Evolutionary conservation across 148 eudicot species (phyloP).

Genomic region (Salicornia ramosissima): DNA sequence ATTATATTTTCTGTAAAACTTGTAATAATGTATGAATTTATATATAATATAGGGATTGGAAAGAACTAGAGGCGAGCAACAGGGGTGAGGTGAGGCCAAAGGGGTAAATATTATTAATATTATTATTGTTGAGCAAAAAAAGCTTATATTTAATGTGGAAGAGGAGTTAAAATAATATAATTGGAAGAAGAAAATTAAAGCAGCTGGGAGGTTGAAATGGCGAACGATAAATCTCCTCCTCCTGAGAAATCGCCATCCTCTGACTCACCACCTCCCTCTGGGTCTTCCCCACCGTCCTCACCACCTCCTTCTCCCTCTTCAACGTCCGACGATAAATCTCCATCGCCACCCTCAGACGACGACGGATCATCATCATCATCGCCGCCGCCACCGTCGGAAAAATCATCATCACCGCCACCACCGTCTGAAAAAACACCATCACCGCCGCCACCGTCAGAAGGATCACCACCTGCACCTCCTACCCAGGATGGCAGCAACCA

Average conservation of each 20-base stretch:
- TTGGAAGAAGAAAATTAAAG: not conserved
- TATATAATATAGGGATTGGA: conserved; percentile 13
- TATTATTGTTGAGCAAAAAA: not conserved
- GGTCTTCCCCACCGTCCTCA: conserved; percentile 21
- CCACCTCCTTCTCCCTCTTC: conserved; percentile 7
- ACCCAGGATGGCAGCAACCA: not conserved
- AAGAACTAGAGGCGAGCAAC: conserved; percentile 20
- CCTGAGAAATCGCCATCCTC: conserved; percentile 14
- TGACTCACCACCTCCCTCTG: conserved; percentile 13
- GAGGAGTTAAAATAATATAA: not conserved
- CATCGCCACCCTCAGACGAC: conserved; percentile 25
- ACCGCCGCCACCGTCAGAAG: not conserved
- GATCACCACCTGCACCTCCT: conserved; percentile 5
- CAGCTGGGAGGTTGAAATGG: conserved; percentile 16
- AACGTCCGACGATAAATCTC: not conserved
- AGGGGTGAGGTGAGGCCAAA: conserved; percentile 27
- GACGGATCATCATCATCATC: not conserved
- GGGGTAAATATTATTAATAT: conserved; percentile 19
- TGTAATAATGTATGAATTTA: too few species aligned
- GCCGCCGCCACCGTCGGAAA: conserved; percentile 12
- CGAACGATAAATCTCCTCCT: conserved; percentile 20
- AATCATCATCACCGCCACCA: not conserved
- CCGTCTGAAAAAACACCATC: too few species aligned
- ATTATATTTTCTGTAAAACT: too few species aligned
- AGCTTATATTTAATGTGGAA: conserved; percentile 22